Evolutionary conservation across 768 basidiomycete genomes (phyloP).

Genomic region (Trametes coccinea): DNA sequence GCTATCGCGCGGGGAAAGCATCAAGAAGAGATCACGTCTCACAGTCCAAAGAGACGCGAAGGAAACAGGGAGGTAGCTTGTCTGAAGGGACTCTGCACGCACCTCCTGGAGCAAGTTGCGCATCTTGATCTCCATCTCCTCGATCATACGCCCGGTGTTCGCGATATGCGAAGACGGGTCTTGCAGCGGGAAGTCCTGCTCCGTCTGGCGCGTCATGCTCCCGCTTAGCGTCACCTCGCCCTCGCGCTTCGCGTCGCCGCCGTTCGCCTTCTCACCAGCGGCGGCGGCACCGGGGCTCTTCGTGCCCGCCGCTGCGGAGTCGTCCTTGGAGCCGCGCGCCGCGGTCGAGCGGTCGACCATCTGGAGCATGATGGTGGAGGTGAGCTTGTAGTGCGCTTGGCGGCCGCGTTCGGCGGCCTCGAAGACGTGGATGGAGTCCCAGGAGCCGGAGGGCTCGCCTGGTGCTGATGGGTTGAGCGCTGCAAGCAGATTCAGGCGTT

Average conservation of each 20-base stretch:
- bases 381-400: conserved; percentile 94
- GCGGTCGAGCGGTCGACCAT: conserved; percentile 55
- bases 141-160: conserved; percentile 94
- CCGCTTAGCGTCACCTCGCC: conserved; percentile 88
- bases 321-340: conserved; percentile 18
- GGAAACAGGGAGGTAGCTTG: background rate
- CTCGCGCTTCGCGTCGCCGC: conserved; percentile 55
- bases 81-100: conserved; percentile 11
- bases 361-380: conserved; percentile 95
- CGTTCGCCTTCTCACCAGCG: conserved; percentile 31
- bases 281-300: background rate
- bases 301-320: conserved; percentile 16
- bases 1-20: background rate
- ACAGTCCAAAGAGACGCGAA: background rate
- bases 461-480: conserved; percentile 58
- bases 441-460: conserved; percentile 78
- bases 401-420: conserved; percentile 91
- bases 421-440: conserved; percentile 99
- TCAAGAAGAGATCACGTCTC: background rate
- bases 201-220: conserved; percentile 93
- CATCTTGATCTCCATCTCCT: conserved; percentile 99
- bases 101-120: conserved; percentile 91
- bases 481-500: conserved; percentile 30
- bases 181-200: conserved; percentile 83
- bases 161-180: conserved; percentile 83